Evolutionary conservation across 805 yeast genomes (phyloP).

Genomic region (Pichia gijzeniarum): DNA sequence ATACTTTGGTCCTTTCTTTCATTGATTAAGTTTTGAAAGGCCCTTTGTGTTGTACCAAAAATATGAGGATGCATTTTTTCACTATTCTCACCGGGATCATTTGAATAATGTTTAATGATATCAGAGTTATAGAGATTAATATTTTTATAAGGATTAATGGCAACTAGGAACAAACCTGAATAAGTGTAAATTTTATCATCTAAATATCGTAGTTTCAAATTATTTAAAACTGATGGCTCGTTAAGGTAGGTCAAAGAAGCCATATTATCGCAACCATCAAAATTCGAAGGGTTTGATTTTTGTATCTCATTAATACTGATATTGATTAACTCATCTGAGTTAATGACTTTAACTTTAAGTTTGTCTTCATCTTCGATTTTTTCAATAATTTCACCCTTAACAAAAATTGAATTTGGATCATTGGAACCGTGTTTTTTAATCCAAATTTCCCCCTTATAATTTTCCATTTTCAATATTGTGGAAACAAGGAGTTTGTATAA

Average conservation of each 20-base stretch:
- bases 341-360: conserved; percentile 29
- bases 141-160: conserved; percentile 83
- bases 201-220: conserved; percentile 67
- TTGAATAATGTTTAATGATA: conserved; percentile 43
- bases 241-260: conserved; percentile 91
- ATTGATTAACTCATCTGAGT: conserved; percentile 27
- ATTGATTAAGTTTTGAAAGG: conserved; percentile 66
- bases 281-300: conserved; percentile 81
- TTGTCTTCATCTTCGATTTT: conserved; percentile 28
- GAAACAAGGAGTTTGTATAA: no score
- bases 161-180: conserved; percentile 92
- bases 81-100: conserved; percentile 4
- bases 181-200: conserved; percentile 85
- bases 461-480: conserved; percentile 4
- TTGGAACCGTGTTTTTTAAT: conserved; percentile 23
- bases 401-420: conserved; percentile 48
- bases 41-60: conserved; percentile 82
- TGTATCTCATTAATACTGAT: conserved; percentile 42
- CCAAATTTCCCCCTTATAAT: conserved; percentile 64
- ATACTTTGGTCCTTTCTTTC: conserved; percentile 79
- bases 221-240: conserved; percentile 92
- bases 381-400: conserved; percentile 52
- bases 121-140: conserved; percentile 65
- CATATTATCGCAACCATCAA: conserved; percentile 89
- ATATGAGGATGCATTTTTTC: conserved; percentile 70